phyloP scores from a whole-genome alignment of 306 rosid genomes.

The Dalbergia cultrata region DNA sequence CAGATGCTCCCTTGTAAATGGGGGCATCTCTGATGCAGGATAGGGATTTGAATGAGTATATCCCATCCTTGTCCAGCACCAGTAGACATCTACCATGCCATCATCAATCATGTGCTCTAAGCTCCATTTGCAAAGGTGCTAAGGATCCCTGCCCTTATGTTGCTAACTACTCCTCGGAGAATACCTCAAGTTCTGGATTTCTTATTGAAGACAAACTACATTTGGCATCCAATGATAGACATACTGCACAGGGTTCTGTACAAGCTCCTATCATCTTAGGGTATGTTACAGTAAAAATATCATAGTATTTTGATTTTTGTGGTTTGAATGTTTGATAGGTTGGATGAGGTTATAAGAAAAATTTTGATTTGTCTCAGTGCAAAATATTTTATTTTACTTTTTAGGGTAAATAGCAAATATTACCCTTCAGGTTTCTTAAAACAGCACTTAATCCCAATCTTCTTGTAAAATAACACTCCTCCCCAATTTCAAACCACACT shows the following conservation, averaged over 20 bases:
- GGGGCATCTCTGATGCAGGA: conserved; percentile 99
- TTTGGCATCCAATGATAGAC: conserved; percentile 60
- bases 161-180: conserved; percentile 52
- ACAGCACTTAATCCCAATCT: too few relatives aligned
- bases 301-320: background rate
- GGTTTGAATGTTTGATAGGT: background rate
- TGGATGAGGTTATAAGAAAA: conserved; percentile 6
- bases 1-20: conserved; percentile 85
- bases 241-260: conserved; percentile 53
- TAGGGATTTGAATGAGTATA: conserved; percentile 80
- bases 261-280: conserved; percentile 79
- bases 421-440: too few relatives aligned
- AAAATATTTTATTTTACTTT: background rate
- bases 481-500: too few relatives aligned
- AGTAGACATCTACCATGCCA: conserved; percentile 79
- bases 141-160: conserved; percentile 74
- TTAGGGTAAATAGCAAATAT: background rate
- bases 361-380: conserved; percentile 3
- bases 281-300: conserved; percentile 49
- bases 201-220: conserved; percentile 82
- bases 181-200: conserved; percentile 84
- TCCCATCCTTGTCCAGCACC: conserved; percentile 76
- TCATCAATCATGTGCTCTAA: conserved; percentile 67
- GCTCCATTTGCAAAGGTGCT: conserved; percentile 62
- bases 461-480: too few relatives aligned